Evolutionary conservation across 2,329 filamentous ascomycete species (phyloP), one percentile per base, ranked within the genome.

Genomic region (Trichoderma arundinaceum): DNA sequence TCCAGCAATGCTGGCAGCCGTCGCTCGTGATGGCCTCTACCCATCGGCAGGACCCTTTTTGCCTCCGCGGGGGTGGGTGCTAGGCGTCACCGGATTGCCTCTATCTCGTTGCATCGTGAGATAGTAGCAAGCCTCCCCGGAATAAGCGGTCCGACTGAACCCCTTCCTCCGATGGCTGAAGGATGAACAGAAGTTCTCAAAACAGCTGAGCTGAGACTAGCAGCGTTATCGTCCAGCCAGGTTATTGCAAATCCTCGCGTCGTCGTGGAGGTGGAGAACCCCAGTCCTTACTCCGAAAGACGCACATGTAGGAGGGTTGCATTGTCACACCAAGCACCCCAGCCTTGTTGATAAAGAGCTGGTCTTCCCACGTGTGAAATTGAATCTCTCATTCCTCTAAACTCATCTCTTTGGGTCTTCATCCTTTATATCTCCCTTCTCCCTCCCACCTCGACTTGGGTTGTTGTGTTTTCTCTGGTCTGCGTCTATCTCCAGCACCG

Each of bases 121-220:
- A 54, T 63, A 63, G 28, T 38, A 22, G 35, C n/a, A 51, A 12
- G 9, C 57, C 51, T 38, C 39, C 49, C 59, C 19, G 38, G 35
- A 33, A 15, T n/a, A 46, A 43, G 59, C 39, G 59, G 48, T 35
- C 49, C 39, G 59, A 46, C 59, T 54, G 53, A 53, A 8, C 51
- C 44, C 22, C 8, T 44, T 63, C 17, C 22, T 32, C n/a, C 28
- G 41, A 63, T 38, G 59, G 59, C 39, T 54, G 59, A 63, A 54
- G 59, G 59, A 63, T 54, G 39, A n/a, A 54, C 59, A 54, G 59
- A 63, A 63, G 59, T 63, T 54, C 59, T 44, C 59, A 44, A 63
- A 63, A 28, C 8, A 9, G 7, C 59, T 53, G 48, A 63, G 49
- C 49, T 54, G 59, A 62, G 28, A 3, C 59, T 62, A 62, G 46